These are phyloP conservation scores for Mucor sp. DNA, from an alignment of 371 early-diverging fungal species.

Conservation along the genomic window DNA sequence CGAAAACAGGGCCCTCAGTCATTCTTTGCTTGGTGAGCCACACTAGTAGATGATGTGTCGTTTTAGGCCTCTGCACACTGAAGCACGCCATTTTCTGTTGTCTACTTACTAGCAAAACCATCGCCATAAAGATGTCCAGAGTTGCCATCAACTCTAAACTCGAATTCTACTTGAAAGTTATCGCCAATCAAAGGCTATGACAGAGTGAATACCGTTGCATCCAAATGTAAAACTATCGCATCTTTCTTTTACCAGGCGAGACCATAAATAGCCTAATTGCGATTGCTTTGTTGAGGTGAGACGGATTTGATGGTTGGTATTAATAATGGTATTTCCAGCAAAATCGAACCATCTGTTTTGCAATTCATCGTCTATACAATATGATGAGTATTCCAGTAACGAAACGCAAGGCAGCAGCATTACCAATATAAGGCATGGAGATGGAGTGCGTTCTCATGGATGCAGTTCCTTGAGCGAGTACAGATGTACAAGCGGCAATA, in stretches of 20 bases:
- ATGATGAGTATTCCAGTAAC: not conserved
- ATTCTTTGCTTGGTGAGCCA: conserved; percentile 53
- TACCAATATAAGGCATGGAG: conserved; percentile 75
- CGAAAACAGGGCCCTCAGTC: conserved; percentile 85
- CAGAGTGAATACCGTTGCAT: not conserved
- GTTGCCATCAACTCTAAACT: conserved; percentile 84
- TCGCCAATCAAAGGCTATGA: conserved; percentile 64
- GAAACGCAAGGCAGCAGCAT: not conserved
- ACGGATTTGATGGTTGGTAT: conserved; percentile 77
- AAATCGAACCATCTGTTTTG: conserved; percentile 77
- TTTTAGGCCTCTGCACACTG: no score
- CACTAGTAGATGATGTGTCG: conserved; percentile 18
- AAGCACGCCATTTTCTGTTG: no score
- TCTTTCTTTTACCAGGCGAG: conserved; percentile 54
- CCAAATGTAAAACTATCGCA: not conserved
- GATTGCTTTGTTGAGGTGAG: conserved; percentile 83
- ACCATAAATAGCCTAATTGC: conserved; percentile 89
- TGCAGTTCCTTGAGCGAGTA: conserved; percentile 31
- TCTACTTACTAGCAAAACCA: conserved; percentile 94
- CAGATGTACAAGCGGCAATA: conserved; percentile 21
- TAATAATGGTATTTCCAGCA: conserved; percentile 71
- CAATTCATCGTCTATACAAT: conserved; percentile 63
- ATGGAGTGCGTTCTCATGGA: conserved; percentile 67
- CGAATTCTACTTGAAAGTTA: conserved; percentile 91
- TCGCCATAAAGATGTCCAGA: conserved; percentile 80